phyloP scores from a whole-genome alignment of 164 flowering plant species.

The Nymphaea thermarum region DNA sequence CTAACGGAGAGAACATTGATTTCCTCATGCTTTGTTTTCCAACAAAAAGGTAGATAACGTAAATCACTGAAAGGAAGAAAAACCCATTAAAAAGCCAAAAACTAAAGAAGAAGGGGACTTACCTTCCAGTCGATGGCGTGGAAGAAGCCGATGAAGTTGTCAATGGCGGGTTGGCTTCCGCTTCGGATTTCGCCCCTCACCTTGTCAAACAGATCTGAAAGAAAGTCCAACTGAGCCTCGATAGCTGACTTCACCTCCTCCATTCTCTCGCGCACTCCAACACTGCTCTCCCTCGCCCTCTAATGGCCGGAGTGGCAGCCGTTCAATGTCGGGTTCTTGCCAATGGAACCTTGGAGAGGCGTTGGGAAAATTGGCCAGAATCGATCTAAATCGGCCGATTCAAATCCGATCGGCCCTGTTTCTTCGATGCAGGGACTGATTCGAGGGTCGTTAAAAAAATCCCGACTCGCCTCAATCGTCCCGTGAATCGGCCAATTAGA shows the following conservation, averaged over 20 bases:
- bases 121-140: conserved; percentile 98
- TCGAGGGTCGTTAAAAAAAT: too few relatives aligned
- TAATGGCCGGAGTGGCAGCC: too few relatives aligned
- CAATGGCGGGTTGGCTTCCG: conserved; percentile 67
- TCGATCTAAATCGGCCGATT: too few relatives aligned
- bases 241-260: conserved; percentile 50
- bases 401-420: too few relatives aligned
- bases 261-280: conserved; percentile 17
- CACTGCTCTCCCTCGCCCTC: neutral
- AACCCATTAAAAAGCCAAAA: neutral
- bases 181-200: conserved; percentile 52
- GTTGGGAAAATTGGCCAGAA: too few relatives aligned
- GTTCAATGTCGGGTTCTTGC: too few relatives aligned
- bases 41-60: neutral
- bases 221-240: conserved; percentile 54
- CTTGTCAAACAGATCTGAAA: conserved; percentile 69
- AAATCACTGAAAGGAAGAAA: neutral
- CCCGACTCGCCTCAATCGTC: too few relatives aligned
- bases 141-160: conserved; percentile 80
- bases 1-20: too few relatives aligned
- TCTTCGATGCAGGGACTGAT: too few relatives aligned
- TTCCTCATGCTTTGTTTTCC: too few relatives aligned
- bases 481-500: too few relatives aligned
- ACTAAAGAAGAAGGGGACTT: neutral
- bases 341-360: too few relatives aligned